Base-by-base conservation (phyloP, 345 rosid genomes). In the Turnera subulata region DNA sequence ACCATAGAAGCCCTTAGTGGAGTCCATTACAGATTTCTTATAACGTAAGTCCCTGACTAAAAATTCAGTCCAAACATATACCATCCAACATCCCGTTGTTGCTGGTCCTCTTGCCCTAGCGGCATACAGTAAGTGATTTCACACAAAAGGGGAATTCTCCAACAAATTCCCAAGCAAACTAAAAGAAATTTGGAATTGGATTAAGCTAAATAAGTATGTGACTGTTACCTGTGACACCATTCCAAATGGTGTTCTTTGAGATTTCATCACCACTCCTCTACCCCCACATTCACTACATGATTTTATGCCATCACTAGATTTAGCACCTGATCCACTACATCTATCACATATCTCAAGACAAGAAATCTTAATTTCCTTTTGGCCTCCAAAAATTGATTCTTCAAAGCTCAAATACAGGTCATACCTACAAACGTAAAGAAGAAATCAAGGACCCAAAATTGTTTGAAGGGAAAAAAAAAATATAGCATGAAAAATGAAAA, bases 261-360 rank as follows among this genome's bases (percentile, higher is more conserved):
- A 74, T 65, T 73, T 76, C 82, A 80, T 78, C 51, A 77, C 83
- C 53, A 78, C 85, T 43, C 98, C 96, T 74, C 80, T 83, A 67
- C 96, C 96, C 46, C 82, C 89, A 73, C 98, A 92, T 45, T 72
- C 68, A 46, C 42, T 55, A 69, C 98, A 92, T 55, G 78, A 47
- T 70, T 80, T 81, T 46, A 92, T 59, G 57, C 63, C 66, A 50
- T 70, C 68, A 61, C 74, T 73, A 49, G 93, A 82, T 73, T 76
- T 82, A 64, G 98, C 95, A 68, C 98, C 98, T 20, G 95, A 83
- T 72, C 95, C 96, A 66, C 72, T 73, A 47, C 96, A 92, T 20
- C 56, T 60, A 73, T 68, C 84, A 72, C 98, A 92, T 11, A 82
- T 76, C 67, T 83, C 86, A 53, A 82, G 69, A 71, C 68, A 75